Evolutionary conservation across 371 early-diverging fungal species (phyloP), one percentile per base, ranked within the genome.

Genomic region (Capniomyces stellatus): DNA sequence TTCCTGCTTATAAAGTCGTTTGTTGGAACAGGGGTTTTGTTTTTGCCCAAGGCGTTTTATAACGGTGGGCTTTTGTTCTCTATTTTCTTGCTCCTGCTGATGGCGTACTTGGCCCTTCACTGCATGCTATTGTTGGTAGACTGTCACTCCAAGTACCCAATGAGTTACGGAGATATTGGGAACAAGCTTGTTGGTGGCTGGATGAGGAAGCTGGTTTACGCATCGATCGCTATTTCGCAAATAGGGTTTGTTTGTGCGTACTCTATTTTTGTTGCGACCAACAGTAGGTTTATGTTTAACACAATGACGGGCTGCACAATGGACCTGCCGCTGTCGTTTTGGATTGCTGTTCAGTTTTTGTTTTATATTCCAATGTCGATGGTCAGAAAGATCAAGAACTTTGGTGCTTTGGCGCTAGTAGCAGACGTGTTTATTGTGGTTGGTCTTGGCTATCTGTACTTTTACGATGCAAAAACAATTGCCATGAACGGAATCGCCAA

Each of bases 141-240:
- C 19, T 83, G 83, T 58, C 78, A 83, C 42, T 60, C 71, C 30
- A 55, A 69, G 46, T 59, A 78, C 6, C 66, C 76, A 6, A 89
- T 89, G 18, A 85, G 86, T 43, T 94, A 86, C 72, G 92, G 92
- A 56, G 93, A 94, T 62, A 82, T 92, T 63, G 95, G 89, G 1
- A 75, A 77, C 35, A 67, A 73, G 10, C 66, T 90, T 46, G 90
- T 85, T 58, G 95, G 95, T 0, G 72, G 70, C 12, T 74, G 75
- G 68, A 79, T 89, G 80, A 71, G 89, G 50, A 68, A 71, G 24
- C 58, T 85, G 19, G 86, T 94, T 10, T 64, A 86, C 2, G 74
- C 71, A 43, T 85, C 88, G 2, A 86, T 94, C 57, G 83, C 85
- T 39, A 65, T 93, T 28, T 83, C 87, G 12, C 93, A 87, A 75